A percentile compares a stretch with the other conserved stretches of the same genome.
These are phyloP conservation scores for Vanderwaltozyma yarrowii DNA, from an alignment of 805 yeast genomes.

Conservation along the genomic window DNA sequence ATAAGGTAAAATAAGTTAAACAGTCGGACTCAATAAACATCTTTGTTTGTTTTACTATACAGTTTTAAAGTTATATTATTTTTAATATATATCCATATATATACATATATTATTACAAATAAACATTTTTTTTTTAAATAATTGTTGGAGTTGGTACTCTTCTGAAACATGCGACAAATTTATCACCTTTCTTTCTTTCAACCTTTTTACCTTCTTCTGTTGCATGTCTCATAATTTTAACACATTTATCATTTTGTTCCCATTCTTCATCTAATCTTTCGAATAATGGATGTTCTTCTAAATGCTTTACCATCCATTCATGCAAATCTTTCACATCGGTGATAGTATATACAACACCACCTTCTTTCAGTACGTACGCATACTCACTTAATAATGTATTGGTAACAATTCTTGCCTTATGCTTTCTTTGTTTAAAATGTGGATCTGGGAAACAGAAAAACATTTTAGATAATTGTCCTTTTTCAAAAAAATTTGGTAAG, in stretches of 20 bases:
- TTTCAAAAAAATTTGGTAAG: conserved; percentile 82
- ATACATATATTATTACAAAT: background rate
- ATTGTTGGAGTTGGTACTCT: conserved; percentile 52
- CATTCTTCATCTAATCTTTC: conserved; percentile 69
- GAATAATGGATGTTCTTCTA: conserved; percentile 85
- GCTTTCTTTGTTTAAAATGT: conserved; percentile 94
- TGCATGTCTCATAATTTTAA: conserved; percentile 75
- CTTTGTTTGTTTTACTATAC: too few relatives aligned
- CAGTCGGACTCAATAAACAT: too few relatives aligned
- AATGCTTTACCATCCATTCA: conserved; percentile 90
- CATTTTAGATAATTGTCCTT: conserved; percentile 77
- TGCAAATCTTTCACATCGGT: conserved; percentile 93
- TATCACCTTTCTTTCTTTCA: conserved; percentile 76
- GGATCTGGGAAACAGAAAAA: conserved; percentile 99
- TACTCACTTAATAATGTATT: conserved; percentile 83
- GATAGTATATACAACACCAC: conserved; percentile 86
- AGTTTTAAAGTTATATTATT: too few relatives aligned
- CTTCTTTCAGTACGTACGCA: conserved; percentile 78
- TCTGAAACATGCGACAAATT: conserved; percentile 80
- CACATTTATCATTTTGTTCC: conserved; percentile 76
- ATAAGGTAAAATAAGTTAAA: background rate
- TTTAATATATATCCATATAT: background rate
- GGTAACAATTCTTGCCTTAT: conserved; percentile 92
- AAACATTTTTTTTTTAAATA: conserved; percentile 1
- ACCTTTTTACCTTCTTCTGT: conserved; percentile 99